Evolutionary conservation across 1,284 basidiomycete genomes (phyloP).

Genomic region (Ceratobasidium sp.): DNA sequence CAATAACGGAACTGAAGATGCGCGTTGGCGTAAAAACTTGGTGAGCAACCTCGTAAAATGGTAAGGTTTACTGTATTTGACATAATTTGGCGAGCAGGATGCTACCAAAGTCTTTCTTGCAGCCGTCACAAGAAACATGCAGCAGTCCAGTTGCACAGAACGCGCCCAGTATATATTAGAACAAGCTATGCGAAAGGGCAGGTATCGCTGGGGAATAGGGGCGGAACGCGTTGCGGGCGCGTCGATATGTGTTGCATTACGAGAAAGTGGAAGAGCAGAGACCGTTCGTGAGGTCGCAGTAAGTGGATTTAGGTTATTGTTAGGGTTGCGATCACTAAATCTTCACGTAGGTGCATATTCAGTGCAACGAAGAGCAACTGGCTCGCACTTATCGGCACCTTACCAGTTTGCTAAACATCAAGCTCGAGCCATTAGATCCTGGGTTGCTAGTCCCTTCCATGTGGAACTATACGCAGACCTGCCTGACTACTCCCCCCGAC

Average conservation of each 20-base stretch:
- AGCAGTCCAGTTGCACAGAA: conserved; percentile 64
- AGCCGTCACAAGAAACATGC: conserved; percentile 52
- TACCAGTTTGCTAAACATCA: conserved; percentile 60
- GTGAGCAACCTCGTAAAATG: not conserved
- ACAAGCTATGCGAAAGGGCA: conserved; percentile 66
- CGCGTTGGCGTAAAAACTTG: conserved; percentile 22
- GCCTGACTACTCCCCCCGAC: conserved; percentile 47
- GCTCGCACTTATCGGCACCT: conserved; percentile 61
- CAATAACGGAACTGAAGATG: conserved; percentile 18
- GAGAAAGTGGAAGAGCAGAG: conserved; percentile 72
- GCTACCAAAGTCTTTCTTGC: conserved; percentile 26
- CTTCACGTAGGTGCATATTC: conserved; percentile 45
- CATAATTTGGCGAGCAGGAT: conserved; percentile 1
- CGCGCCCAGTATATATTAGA: conserved; percentile 73
- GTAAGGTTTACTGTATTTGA: not conserved
- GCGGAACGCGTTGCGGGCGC: conserved; percentile 73
- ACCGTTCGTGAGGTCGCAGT: conserved; percentile 72
- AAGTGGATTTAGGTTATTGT: conserved; percentile 48
- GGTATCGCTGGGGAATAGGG: conserved; percentile 73
- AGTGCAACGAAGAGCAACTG: conserved; percentile 45
- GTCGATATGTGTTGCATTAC: conserved; percentile 70
- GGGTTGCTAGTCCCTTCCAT: conserved; percentile 60
- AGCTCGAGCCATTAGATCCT: conserved; percentile 60
- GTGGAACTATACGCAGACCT: conserved; percentile 60
- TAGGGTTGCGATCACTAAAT: conserved; percentile 43